Evolutionary conservation across 768 basidiomycete species (phyloP).

Genomic region (Mycena crocata): DNA sequence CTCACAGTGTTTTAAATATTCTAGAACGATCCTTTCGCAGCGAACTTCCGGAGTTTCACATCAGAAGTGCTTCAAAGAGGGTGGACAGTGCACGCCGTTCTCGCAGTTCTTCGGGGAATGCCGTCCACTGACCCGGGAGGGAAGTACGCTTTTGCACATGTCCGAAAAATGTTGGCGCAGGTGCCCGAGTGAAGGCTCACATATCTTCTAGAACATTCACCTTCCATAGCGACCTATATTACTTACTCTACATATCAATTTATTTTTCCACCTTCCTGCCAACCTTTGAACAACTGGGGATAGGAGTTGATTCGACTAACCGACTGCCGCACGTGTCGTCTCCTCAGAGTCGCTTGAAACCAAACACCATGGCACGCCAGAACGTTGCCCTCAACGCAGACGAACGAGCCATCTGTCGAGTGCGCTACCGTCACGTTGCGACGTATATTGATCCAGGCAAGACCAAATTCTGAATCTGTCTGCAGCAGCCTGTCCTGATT

Average conservation of each 20-base stretch:
- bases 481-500: too few species aligned
- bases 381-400: conserved; percentile 14
- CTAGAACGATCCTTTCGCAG: conserved; percentile 15
- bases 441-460: conserved; percentile 28
- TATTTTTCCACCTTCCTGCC: too few species aligned
- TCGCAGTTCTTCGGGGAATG: conserved; percentile 3
- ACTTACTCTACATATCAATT: too few species aligned
- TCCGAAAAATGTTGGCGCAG: neutral
- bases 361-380: conserved; percentile 16
- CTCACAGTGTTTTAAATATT: neutral
- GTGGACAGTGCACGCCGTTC: conserved; percentile 10
- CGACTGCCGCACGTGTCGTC: too few species aligned
- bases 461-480: too few species aligned
- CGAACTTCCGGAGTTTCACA: conserved; percentile 6
- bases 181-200: too few species aligned
- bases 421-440: conserved; percentile 24
- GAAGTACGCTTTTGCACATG: conserved; percentile 1
- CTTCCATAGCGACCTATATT: too few species aligned
- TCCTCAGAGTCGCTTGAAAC: neutral
- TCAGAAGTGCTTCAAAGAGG: neutral
- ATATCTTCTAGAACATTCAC: too few species aligned
- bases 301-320: too few species aligned
- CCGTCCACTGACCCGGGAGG: neutral
- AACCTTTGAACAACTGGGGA: too few species aligned
- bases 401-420: conserved; percentile 26